Evolutionary conservation across 75 land plant species (phyloP), one percentile per base, ranked within the genome.

Genomic region (Selaginella tamariscina): DNA sequence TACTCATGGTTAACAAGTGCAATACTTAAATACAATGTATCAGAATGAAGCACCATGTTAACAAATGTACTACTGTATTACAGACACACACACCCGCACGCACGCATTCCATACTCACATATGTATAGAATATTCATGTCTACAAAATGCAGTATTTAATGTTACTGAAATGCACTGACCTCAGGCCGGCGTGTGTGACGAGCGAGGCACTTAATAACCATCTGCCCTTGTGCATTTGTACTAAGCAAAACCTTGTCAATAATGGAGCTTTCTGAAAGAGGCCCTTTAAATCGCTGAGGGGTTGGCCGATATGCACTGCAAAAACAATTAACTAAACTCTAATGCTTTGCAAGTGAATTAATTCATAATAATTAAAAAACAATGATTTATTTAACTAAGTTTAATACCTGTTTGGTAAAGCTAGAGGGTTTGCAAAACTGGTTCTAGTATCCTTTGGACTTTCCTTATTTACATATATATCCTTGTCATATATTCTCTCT

Each of bases 111-210:
- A 60, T 60, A 22, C 24, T 24, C n/a, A 60, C 63, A 11, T 21
- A 49, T 20, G 20, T 20, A 49, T 13, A 13, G 20, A 49, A 49
- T 13, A 24, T 11, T 60, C 63, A 11, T 60, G 63, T 60, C n/a
- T 60, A 21, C 11, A 9, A n/a, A 9, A 5, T 60, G 63, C 66
- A 65, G 31, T 27, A 24, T 2, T 2, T 2, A 2, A 2, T 30
- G 23, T 65, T 8, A 15, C 9, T 1, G 21, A 67, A 33, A 15
- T 24, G 15, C 68, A 71, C 28, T 54, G 66, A 90, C 98, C 87
- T 94, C 98, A 31, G 98, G 98, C 32, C 96, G 80, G 28, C 98
- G 84, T 27, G 96, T 90, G 64, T 87, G 88, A 2, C 98, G 86
- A 54, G 90, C 75, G 23, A 87, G 72, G 70, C 84, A 81, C 71